Evolutionary conservation across 306 rosid genomes (phyloP).

Genomic region (Rosa chinensis): DNA sequence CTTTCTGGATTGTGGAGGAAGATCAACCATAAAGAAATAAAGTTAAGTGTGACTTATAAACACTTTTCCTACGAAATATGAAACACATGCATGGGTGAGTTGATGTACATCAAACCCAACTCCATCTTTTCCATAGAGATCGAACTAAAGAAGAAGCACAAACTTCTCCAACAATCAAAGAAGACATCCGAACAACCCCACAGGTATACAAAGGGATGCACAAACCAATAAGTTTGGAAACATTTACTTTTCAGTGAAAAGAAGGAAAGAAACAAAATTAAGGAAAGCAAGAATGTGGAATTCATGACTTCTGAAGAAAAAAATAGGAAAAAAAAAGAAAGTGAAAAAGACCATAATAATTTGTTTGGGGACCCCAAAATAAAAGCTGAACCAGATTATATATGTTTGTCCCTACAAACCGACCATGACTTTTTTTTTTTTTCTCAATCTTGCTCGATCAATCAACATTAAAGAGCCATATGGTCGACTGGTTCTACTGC

Average conservation of each 20-base stretch:
- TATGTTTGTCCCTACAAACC: constrained; percentile 20
- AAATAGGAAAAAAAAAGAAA: neutral
- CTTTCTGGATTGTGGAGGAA: neutral
- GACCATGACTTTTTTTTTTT: neutral
- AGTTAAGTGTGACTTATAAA: neutral
- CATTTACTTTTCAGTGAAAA: neutral
- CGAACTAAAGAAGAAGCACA: neutral
- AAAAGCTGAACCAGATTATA: constrained; percentile 22
- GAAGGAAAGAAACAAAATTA: neutral
- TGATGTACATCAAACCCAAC: neutral
- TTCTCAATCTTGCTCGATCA: neutral
- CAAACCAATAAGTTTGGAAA: neutral
- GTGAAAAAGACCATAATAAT: neutral
- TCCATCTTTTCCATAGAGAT: neutral
- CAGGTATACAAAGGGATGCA: neutral
- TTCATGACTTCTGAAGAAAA: neutral
- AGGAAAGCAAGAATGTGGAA: neutral
- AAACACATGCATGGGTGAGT: neutral
- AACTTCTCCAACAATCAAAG: neutral
- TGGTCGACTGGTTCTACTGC: neutral
- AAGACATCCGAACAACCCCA: neutral
- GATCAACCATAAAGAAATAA: neutral
- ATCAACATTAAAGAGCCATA: neutral
- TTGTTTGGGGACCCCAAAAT: neutral
- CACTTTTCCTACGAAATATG: neutral